Evolutionary conservation across 148 eudicot genomes (phyloP), one percentile per base, ranked within the genome.

Genomic region (Limonium bicolor): DNA sequence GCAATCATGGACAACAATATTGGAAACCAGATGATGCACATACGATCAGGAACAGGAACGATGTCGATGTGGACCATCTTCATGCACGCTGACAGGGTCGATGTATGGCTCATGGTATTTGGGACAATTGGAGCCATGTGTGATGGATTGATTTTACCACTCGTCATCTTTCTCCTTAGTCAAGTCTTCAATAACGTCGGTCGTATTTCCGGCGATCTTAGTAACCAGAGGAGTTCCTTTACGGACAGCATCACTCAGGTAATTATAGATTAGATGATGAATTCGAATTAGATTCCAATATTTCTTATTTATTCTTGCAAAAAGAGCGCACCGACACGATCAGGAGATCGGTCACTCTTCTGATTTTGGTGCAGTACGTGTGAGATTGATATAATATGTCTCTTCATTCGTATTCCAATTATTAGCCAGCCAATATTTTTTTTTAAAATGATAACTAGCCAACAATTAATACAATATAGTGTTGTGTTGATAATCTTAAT

Each of bases 11-110:
- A n/a, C n/a, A n/a, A n/a, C n/a, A n/a, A n/a, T n/a, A n/a, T n/a
- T n/a, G n/a, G n/a, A n/a, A n/a, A n/a, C n/a, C n/a, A n/a, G n/a
- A n/a, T n/a, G n/a, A n/a, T n/a, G n/a, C n/a, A n/a, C n/a, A n/a
- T n/a, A n/a, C n/a, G n/a, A n/a, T n/a, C n/a, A 40, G 26, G 44
- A 7, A 27, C 11, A 40, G 44, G 26, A 40, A 10, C 23, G 26
- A 46, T 63, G 6, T 70, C 88, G 13, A 45, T 80, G 46, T 49
- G 66, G 50, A 71, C 74, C 28, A 69, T 85, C 14, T 80, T 85
- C 59, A 70, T 80, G 77, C 90, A 84, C 47, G 79, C 79, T 3
- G 95, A 85, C 48, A 56, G 67, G n/a, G 58, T 18, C 18, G 95
- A 85, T 55, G 40, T 53, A 48, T 10, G 65, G 15, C 57, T 85